phyloP scores from a whole-genome alignment of 2,329 filamentous ascomycete genomes.

The Cercospora sp. region DNA sequence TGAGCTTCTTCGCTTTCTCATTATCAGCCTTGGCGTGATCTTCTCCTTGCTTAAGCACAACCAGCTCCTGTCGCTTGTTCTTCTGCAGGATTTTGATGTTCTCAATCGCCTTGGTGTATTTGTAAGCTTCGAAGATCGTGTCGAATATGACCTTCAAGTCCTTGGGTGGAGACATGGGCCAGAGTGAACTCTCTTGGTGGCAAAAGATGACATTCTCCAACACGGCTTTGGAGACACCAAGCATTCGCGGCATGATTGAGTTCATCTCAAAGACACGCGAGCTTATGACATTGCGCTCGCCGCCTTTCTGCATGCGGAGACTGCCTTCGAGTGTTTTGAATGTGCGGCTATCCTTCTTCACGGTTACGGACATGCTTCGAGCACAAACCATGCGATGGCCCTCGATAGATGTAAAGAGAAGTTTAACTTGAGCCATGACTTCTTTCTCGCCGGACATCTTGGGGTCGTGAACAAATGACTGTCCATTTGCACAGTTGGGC shows the following conservation, averaged over 20 bases:
- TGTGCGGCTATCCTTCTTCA: conserved; percentile 74
- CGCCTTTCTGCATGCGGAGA: conserved; percentile 72
- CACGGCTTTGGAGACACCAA: conserved; percentile 87
- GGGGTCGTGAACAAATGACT: conserved; percentile 96
- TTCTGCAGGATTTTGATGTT: conserved; percentile 88
- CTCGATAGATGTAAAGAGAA: conserved; percentile 78
- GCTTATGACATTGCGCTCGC: conserved; percentile 76
- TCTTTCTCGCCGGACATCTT: conserved; percentile 86
- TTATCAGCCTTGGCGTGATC: conserved; percentile 79
- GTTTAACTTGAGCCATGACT: conserved; percentile 85
- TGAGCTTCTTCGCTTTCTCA: conserved; percentile 73
- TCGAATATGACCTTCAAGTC: conserved; percentile 92
- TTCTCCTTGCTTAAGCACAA: conserved; percentile 71
- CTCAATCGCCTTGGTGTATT: conserved; percentile 96
- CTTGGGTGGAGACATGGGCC: conserved; percentile 88
- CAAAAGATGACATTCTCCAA: conserved; percentile 97
- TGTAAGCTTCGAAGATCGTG: conserved; percentile 94
- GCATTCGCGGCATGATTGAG: conserved; percentile 75
- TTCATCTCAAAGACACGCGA: conserved; percentile 73
- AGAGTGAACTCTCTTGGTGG: conserved; percentile 95
- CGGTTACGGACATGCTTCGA: conserved; percentile 78
- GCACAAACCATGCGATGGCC: conserved; percentile 79
- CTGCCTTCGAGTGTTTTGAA: conserved; percentile 84
- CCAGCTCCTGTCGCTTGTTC: conserved; percentile 74
- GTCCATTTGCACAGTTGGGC: conserved; percentile 81